Evolutionary conservation across 768 basidiomycete species (phyloP), one percentile per base, ranked within the genome.

Genomic region (Pholiota microspora): DNA sequence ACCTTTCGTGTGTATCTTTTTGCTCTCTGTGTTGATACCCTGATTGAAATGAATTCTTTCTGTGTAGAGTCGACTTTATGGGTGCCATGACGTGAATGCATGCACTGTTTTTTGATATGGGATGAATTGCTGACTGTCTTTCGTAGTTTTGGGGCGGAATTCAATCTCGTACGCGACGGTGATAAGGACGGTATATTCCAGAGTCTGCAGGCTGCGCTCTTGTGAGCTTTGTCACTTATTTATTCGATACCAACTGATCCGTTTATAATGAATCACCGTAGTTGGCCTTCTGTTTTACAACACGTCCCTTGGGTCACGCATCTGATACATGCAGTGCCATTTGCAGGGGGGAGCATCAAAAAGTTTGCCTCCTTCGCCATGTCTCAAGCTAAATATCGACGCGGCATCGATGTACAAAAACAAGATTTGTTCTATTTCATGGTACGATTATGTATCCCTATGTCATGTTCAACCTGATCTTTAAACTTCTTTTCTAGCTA

Each of bases 1-100:
- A 62, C 57, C 74, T 73, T 53, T 58, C 72, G 75, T 76, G 71
- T 6, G 52, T 56, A 35, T 38, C 31, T 29, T 66, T n/a, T 18
- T 15, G n/a, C 25, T 9, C 27, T 34, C 25, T n/a, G 15, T 6
- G 10, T 15, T 8, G 29, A 38, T 15, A 35, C 35, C 6, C 46
- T 51, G n/a, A 7, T 34, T 28, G 15, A 32, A 29, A 8, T 36
- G 46, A 28, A 42, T 13, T 35, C 12, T 31, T 31, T 31, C 12
- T 48, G 34, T 12, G 31, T 38, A 73, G 71, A 29, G 70, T 67
- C 52, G 73, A 76, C 59, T 66, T 74, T 31, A 72, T 74, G 67
- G 69, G 71, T n/a, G 72, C 73, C 51, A 65, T 73, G 42, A 71
- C 70, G 72, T 75, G 55, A 40, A 24, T 27, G 18, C 34, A 32